These are phyloP conservation scores for Fusarium sp. DNA, from an alignment of 2,329 filamentous ascomycete species.

Conservation along the genomic window DNA sequence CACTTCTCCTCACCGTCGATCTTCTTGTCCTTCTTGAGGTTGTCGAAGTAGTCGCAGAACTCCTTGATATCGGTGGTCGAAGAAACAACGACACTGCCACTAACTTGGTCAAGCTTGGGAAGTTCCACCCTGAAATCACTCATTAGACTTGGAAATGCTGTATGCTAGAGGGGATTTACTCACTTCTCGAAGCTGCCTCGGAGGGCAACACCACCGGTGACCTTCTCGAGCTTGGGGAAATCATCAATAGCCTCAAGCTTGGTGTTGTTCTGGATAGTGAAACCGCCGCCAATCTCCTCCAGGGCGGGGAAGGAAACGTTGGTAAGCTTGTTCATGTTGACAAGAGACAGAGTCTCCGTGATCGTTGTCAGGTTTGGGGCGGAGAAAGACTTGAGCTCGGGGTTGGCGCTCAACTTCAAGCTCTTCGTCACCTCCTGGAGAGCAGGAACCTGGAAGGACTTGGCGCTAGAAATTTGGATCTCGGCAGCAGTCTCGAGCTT, in stretches of 20 bases:
- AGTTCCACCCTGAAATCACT: conserved; percentile 70
- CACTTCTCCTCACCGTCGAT: conserved; percentile 58
- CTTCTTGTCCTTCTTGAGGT: conserved; percentile 51
- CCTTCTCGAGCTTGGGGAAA: conserved; percentile 73
- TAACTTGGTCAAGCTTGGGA: conserved; percentile 72
- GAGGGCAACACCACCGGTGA: conserved; percentile 85
- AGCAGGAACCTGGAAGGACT: conserved; percentile 75
- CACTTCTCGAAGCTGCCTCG: conserved; percentile 86
- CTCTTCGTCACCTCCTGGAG: conserved; percentile 79
- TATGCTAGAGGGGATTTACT: conserved; percentile 50
- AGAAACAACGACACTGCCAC: conserved; percentile 76
- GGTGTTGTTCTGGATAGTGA: conserved; percentile 93
- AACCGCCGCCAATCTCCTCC: conserved; percentile 76
- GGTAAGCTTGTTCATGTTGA: conserved; percentile 67
- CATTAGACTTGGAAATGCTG: background rate
- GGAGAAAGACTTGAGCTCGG: conserved; percentile 65
- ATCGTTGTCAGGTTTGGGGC: conserved; percentile 78
- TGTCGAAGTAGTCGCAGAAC: conserved; percentile 63
- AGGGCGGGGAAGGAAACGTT: conserved; percentile 83
- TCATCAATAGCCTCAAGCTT: conserved; percentile 70
- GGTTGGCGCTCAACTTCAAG: conserved; percentile 84
- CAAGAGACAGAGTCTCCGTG: conserved; percentile 65
- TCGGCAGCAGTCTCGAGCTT: conserved; percentile 71
- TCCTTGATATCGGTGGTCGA: conserved; percentile 69
- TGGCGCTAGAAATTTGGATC: conserved; percentile 76